Base-by-base conservation (phyloP, 2,329 filamentous ascomycete genomes). In the Sclerotinia nivalis region DNA sequence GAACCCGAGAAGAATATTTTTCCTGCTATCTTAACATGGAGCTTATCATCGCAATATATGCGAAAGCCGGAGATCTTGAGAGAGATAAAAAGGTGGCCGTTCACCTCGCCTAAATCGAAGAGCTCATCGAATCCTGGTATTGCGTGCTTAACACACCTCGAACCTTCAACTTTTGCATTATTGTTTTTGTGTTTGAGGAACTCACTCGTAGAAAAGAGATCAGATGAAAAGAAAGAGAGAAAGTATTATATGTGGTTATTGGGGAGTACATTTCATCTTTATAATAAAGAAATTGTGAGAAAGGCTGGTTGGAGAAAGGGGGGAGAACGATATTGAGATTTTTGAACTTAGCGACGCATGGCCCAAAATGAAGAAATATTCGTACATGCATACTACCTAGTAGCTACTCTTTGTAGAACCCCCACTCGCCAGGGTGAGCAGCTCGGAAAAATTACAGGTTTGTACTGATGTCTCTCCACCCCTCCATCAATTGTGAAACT, bases 111-210 rank as follows among this genome's bases (percentile, higher is more conserved):
- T 69, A 68, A 69, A 34, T 64, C 8, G 66, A 69, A 64, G 56
- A 45, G 47, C 56, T 69, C 66, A 69, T 69, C 66, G 34, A 40
- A 69, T 34, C 66, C 66, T 31, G 43, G 66, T 47, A 69, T 69
- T 54, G 66, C 66, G 66, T 69, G 66, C 66, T 69, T 37, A 45
- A 45, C 45, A 61, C 58, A 61, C 47, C 47, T 52, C 31, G 45
- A 20, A n/a, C 12, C 15, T 47, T 20, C 20, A 34, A 25, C 31
- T 52, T 64, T 22, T 18, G 31, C 8, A 25, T 25, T 18, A 6
- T n/a, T 34, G 20, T 13, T 62, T 37, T 13, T 12, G 25, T 60
- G 58, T 20, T 22, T 4, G 2, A 13, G 9, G 12, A 3, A 25
- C 25, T 37, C 22, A 20, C 2, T 34, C 12, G 8, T 13, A 9